These are phyloP conservation scores for Metschnikowia koreensis DNA, from an alignment of 805 yeast genomes.

Conservation along the genomic window DNA sequence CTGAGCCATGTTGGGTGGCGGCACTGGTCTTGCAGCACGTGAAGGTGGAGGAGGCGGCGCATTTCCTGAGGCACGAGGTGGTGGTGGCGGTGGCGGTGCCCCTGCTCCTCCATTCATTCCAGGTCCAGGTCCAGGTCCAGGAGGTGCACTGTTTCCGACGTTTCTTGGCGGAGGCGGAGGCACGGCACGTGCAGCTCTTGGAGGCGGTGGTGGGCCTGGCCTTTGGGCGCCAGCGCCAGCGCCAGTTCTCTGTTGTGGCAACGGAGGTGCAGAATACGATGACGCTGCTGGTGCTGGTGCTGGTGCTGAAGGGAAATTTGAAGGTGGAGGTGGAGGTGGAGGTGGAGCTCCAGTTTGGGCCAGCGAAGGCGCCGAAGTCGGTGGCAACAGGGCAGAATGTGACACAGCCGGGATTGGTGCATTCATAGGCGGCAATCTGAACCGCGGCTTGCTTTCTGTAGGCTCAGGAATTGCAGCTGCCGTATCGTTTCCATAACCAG, in stretches of 20 bases:
- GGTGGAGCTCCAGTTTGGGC: background rate
- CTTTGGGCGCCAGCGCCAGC: slow-evolving; percentile 2
- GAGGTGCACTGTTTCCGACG: background rate
- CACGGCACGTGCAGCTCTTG: slow-evolving; percentile 16
- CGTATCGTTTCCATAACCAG: background rate
- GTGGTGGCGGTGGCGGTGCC: slow-evolving; percentile 18
- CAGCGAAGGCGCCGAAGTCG: background rate
- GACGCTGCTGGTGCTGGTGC: slow-evolving; percentile 2
- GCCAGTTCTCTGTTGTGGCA: slow-evolving; percentile 13
- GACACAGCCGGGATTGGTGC: slow-evolving; percentile 10
- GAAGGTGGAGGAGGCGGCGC: slow-evolving; percentile 35
- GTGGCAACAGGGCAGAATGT: background rate
- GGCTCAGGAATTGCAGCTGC: no score
- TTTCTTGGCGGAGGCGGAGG: slow-evolving; percentile 19
- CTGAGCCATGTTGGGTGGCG: slow-evolving; percentile 13
- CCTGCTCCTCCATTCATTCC: background rate
- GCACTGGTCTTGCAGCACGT: slow-evolving; percentile 20
- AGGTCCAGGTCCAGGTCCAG: no score
- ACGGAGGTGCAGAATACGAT: slow-evolving; percentile 7
- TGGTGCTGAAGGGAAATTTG: background rate
- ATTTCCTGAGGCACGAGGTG: slow-evolving; percentile 19
- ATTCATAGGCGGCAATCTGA: slow-evolving; percentile 13
- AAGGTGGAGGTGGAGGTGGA: slow-evolving; percentile 3
- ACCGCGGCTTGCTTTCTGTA: slow-evolving; percentile 3
- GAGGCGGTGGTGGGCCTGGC: slow-evolving; percentile 26